Evolutionary conservation across 768 basidiomycete species (phyloP).

Genomic region (Xerocomus brunneocitrinus): DNA sequence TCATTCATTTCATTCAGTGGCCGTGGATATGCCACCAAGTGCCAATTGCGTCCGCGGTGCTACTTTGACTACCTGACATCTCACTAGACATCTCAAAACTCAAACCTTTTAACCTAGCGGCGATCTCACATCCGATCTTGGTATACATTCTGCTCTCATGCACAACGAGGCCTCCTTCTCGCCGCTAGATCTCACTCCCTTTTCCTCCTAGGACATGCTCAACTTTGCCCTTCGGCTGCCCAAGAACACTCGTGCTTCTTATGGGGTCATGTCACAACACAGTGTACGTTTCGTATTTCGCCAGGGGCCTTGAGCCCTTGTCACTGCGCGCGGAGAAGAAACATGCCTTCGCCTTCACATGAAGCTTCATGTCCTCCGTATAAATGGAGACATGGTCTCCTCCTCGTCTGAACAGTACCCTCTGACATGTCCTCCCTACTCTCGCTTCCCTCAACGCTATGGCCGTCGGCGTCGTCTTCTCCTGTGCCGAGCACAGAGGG

Average conservation of each 20-base stretch:
- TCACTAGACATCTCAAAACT: conserved; percentile 9
- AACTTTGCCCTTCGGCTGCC: conserved; percentile 4
- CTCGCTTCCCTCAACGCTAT: neutral
- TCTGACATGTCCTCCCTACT: conserved; percentile 16
- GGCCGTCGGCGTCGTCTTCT: conserved; percentile 1
- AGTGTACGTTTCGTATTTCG: conserved; percentile 24
- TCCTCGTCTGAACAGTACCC: neutral
- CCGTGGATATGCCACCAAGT: conserved; percentile 14
- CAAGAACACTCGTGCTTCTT: conserved; percentile 25
- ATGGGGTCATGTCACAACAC: conserved; percentile 21
- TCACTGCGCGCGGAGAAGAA: conserved; percentile 16
- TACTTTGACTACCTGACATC: neutral
- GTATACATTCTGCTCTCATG: conserved; percentile 12
- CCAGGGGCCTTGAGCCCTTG: conserved; percentile 20
- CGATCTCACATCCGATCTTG: conserved; percentile 31
- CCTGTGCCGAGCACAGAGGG: conserved; percentile 10
- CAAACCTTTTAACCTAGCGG: conserved; percentile 22
- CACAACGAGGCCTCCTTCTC: conserved; percentile 13
- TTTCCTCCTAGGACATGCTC: conserved; percentile 13
- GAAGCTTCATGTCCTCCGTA: conserved; percentile 21
- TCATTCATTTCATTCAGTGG: conserved; percentile 3
- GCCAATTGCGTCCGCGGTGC: conserved; percentile 15
- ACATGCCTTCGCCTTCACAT: conserved; percentile 17
- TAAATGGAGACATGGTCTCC: conserved; percentile 21
- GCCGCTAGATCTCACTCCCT: conserved; percentile 8